Percentiles rank a stretch among this genome's conserved stretches.
phyloP scores from a whole-genome alignment of 2,329 filamentous ascomycete genomes.

The Beauveria sp. region DNA sequence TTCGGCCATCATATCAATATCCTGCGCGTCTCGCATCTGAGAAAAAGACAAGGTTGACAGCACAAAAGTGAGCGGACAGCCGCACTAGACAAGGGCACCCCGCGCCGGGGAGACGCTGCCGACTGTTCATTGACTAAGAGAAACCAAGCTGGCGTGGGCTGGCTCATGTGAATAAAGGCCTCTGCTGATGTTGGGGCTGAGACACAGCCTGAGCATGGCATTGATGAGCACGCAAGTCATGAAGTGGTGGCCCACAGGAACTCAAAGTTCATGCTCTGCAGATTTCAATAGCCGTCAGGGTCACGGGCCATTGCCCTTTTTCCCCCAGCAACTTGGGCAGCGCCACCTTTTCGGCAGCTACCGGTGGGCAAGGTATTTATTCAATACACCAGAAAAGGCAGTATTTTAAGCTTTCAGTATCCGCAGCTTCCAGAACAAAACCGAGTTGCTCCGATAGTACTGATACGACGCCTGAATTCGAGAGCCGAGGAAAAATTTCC shows the following conservation, averaged over 20 bases:
- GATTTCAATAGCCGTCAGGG: neutral
- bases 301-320: neutral
- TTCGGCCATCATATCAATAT: no score
- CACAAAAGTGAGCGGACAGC: no score
- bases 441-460: no score
- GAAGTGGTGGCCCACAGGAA: no score
- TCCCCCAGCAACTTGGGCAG: neutral
- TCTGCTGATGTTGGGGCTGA: neutral
- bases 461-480: no score
- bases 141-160: neutral
- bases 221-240: neutral
- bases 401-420: neutral
- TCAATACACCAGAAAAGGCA: neutral
- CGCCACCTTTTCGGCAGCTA: conserved; percentile 1
- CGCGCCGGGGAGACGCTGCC: neutral
- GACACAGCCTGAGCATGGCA: neutral
- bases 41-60: no score
- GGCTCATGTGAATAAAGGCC: neutral
- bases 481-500: no score
- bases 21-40: no score
- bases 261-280: neutral
- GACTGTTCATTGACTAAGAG: neutral
- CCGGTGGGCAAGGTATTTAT: neutral
- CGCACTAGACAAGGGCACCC: neutral
- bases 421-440: neutral